These are phyloP conservation scores for Anisodus acutangulus DNA, from an alignment of 257 asterid species.

Conservation along the genomic window DNA sequence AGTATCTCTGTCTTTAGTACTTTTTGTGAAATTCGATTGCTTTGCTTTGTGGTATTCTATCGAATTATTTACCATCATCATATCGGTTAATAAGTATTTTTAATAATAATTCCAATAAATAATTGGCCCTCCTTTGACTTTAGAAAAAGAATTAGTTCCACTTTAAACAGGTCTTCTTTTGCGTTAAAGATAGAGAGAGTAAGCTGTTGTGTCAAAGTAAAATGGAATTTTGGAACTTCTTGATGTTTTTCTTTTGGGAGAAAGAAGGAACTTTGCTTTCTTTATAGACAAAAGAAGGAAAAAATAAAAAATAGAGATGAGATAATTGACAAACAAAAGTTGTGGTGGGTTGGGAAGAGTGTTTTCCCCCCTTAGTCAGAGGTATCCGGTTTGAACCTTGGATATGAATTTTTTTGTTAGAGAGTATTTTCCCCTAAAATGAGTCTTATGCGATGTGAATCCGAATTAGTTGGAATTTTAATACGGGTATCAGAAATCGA, in stretches of 20 bases:
- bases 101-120: neutral
- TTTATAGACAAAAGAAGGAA: neutral
- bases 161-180: conserved; percentile 9
- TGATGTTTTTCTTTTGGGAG: neutral
- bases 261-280: neutral
- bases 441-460: too few relatives aligned
- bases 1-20: neutral
- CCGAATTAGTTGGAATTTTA: too few relatives aligned
- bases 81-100: too few relatives aligned
- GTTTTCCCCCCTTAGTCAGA: too few relatives aligned
- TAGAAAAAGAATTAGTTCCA: neutral
- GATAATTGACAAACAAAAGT: too few relatives aligned
- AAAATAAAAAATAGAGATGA: too few relatives aligned
- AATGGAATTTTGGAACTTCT: neutral
- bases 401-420: too few relatives aligned
- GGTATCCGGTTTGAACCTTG: too few relatives aligned
- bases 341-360: too few relatives aligned
- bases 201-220: neutral
- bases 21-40: neutral
- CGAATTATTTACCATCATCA: neutral
- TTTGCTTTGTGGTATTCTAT: neutral
- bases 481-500: too few relatives aligned
- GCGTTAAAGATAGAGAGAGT: neutral
- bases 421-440: too few relatives aligned
- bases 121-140: neutral